phyloP scores from a whole-genome alignment of 2,329 filamentous ascomycete species.

The Clonostachys solani region DNA sequence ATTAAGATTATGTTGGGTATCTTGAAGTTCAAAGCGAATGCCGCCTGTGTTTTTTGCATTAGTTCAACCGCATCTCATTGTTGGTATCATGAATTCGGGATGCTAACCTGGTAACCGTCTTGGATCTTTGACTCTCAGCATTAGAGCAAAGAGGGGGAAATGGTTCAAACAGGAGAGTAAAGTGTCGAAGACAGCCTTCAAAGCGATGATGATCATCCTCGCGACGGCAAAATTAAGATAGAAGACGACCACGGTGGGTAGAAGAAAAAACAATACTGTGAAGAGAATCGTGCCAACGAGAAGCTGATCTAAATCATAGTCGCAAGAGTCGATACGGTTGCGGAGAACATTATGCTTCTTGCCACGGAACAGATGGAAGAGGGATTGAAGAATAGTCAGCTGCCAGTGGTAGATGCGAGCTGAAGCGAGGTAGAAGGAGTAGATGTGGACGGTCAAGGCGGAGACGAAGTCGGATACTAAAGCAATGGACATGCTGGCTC shows the following conservation, averaged over 20 bases:
- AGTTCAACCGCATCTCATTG: too few relatives aligned
- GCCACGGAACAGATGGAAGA: slow-evolving; percentile 97
- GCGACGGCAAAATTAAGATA: slow-evolving; percentile 95
- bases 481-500: slow-evolving; percentile 94
- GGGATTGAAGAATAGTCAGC: slow-evolving; percentile 88
- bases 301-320: slow-evolving; percentile 96
- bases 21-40: slow-evolving; percentile 84
- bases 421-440: slow-evolving; percentile 95
- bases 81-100: not conserved
- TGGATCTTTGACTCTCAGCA: slow-evolving; percentile 93
- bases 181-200: slow-evolving; percentile 90
- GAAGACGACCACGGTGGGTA: slow-evolving; percentile 94
- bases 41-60: slow-evolving; percentile 34
- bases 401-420: slow-evolving; percentile 99
- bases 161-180: slow-evolving; percentile 92
- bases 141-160: slow-evolving; percentile 93
- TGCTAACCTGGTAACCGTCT: slow-evolving; percentile 73
- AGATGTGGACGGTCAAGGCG: slow-evolving; percentile 89
- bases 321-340: slow-evolving; percentile 97
- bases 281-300: slow-evolving; percentile 96
- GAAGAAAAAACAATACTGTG: slow-evolving; percentile 87
- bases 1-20: slow-evolving; percentile 49
- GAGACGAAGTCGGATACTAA: slow-evolving; percentile 93
- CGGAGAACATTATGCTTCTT: slow-evolving; percentile 97
- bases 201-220: slow-evolving; percentile 87